These are phyloP conservation scores for Wickerhamiella hasegawae DNA, from an alignment of 805 yeast genomes.

Conservation along the genomic window DNA sequence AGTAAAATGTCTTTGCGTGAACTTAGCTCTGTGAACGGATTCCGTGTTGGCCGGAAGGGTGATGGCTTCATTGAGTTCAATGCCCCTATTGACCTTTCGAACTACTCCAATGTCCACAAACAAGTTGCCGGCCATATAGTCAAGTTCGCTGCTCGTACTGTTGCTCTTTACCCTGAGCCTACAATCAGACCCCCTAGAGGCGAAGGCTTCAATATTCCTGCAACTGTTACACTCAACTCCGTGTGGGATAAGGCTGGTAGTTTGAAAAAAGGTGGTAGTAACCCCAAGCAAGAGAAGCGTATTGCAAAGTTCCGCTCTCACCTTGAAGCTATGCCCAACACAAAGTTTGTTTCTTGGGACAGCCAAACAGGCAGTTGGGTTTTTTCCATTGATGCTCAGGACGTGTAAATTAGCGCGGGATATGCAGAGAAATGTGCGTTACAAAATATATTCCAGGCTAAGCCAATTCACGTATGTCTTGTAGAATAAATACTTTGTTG, in stretches of 20 bases:
- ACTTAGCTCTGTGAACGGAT: slow-evolving; percentile 43
- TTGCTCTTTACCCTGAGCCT: slow-evolving; percentile 60
- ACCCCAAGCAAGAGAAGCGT: slow-evolving; percentile 49
- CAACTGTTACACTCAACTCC: slow-evolving; percentile 54
- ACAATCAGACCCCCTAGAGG: slow-evolving; percentile 48
- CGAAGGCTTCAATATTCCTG: slow-evolving; percentile 70
- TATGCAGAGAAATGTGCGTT: background rate
- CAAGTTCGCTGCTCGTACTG: slow-evolving; percentile 40
- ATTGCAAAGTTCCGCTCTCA: slow-evolving; percentile 39
- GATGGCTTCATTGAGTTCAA: slow-evolving; percentile 65
- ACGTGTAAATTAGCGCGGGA: background rate
- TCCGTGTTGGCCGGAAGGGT: slow-evolving; percentile 64
- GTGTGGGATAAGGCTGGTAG: slow-evolving; percentile 70
- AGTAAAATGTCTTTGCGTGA: slow-evolving; percentile 43
- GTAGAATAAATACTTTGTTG: too few species aligned
- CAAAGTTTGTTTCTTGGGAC: slow-evolving; percentile 62
- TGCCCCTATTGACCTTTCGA: slow-evolving; percentile 70
- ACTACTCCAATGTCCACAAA: slow-evolving; percentile 37
- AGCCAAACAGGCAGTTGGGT: slow-evolving; percentile 38
- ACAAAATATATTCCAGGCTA: too few species aligned
- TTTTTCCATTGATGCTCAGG: slow-evolving; percentile 18
- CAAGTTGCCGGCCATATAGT: slow-evolving; percentile 53
- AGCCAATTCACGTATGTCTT: too few species aligned
- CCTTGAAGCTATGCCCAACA: slow-evolving; percentile 40
- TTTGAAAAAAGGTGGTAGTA: slow-evolving; percentile 60